Evolutionary conservation across 2,329 filamentous ascomycete species (phyloP).

Genomic region (Arthrinium phaeospermum): DNA sequence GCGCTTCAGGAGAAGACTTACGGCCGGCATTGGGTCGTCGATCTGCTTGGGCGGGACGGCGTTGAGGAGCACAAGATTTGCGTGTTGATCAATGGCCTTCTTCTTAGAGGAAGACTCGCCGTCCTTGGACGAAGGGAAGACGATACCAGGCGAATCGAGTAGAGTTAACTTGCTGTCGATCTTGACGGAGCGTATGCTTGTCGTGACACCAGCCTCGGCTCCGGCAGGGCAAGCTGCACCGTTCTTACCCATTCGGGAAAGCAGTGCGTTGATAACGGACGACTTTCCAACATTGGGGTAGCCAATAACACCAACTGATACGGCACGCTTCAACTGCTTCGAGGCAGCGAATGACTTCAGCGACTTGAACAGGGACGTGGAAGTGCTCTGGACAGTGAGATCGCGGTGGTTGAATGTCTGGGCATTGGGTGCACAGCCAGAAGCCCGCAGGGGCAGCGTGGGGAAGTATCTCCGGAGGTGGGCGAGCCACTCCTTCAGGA

Average conservation of each 20-base stretch:
- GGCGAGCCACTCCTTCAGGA: constrained; percentile 83
- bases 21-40: constrained; percentile 86
- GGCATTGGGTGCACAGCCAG: constrained; percentile 80
- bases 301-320: constrained; percentile 91
- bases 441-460: constrained; percentile 86
- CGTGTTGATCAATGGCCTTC: constrained; percentile 74
- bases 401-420: constrained; percentile 93
- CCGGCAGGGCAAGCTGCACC: constrained; percentile 81
- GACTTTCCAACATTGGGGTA: constrained; percentile 98
- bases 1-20: constrained; percentile 81
- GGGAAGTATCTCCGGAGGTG: constrained; percentile 90
- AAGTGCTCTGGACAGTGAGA: constrained; percentile 84
- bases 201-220: constrained; percentile 91
- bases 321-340: constrained; percentile 84
- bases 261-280: constrained; percentile 92
- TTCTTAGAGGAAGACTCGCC: constrained; percentile 45
- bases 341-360: constrained; percentile 87
- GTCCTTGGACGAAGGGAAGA: constrained; percentile 74
- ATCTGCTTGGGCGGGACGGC: constrained; percentile 94
- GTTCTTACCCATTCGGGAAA: constrained; percentile 71
- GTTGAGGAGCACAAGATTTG: constrained; percentile 85
- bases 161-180: constrained; percentile 93
- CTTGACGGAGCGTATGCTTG: constrained; percentile 86
- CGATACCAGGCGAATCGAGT: constrained; percentile 92
- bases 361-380: constrained; percentile 82